phyloP scores from a whole-genome alignment of 2,329 filamentous ascomycete species.

The Aspergillus luchuensis region DNA sequence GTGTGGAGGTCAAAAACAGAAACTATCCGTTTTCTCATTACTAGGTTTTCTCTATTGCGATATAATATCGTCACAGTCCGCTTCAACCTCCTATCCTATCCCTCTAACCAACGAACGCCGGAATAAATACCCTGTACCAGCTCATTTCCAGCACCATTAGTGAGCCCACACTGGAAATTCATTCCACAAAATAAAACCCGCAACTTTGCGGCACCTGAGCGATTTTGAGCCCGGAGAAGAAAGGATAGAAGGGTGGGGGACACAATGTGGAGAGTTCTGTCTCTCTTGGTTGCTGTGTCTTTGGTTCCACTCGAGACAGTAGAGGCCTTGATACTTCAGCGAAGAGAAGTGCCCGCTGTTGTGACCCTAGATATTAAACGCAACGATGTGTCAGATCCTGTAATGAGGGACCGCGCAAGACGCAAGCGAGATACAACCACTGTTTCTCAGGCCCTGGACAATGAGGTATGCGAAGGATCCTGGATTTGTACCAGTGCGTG shows the following conservation, averaged over 20 bases:
- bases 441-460: constrained; percentile 52
- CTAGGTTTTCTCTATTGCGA: background rate
- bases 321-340: constrained; percentile 32
- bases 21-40: background rate
- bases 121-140: background rate
- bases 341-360: constrained; percentile 46
- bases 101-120: background rate
- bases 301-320: constrained; percentile 18
- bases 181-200: background rate
- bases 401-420: constrained; percentile 50
- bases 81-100: background rate
- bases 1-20: background rate
- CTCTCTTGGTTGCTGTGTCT: constrained; percentile 17
- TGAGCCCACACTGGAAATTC: background rate
- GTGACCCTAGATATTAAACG: constrained; percentile 56
- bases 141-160: background rate
- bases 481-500: background rate
- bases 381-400: constrained; percentile 48
- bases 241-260: background rate
- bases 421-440: constrained; percentile 46
- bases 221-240: background rate
- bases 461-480: constrained; percentile 46
- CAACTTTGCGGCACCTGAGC: background rate
- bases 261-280: constrained; percentile 16
- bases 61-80: background rate